These are phyloP conservation scores for Eucalyptus brandiana DNA, from an alignment of 345 rosid species.

Conservation along the genomic window DNA sequence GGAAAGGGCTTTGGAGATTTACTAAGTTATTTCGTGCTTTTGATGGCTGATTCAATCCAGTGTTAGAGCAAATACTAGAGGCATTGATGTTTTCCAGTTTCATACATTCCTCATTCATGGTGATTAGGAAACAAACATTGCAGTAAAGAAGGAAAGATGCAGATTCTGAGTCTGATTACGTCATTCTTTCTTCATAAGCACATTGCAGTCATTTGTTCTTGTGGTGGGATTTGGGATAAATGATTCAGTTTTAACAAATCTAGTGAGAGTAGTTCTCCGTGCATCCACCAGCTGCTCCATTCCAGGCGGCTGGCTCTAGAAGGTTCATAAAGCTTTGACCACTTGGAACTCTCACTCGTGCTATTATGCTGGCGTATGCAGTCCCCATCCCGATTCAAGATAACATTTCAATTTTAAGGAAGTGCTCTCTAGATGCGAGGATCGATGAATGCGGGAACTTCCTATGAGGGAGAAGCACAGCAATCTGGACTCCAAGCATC, in stretches of 20 bases:
- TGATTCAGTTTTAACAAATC: not conserved
- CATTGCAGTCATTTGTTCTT: not conserved
- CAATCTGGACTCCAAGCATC: not conserved
- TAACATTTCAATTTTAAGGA: not conserved
- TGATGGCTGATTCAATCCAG: not conserved
- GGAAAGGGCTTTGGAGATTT: not conserved
- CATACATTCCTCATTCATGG: not conserved
- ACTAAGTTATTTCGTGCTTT: not conserved
- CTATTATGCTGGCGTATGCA: not conserved
- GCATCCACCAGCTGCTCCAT: not conserved
- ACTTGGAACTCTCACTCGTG: not conserved
- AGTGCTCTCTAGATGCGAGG: not conserved
- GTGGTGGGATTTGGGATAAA: not conserved
- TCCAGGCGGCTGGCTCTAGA: not conserved
- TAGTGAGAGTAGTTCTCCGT: not conserved
- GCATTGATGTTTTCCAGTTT: not conserved
- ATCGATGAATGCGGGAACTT: not conserved
- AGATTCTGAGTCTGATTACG: not conserved
- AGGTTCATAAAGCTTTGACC: not conserved
- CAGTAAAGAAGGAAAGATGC: not conserved
- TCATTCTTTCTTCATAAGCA: not conserved
- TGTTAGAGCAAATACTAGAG: not conserved
- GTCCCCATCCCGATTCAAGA: not conserved
- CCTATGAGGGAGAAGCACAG: not conserved
- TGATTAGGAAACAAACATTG: not conserved